Base-by-base conservation (phyloP, 148 eudicot genomes). In the Suaeda aralocaspica region DNA sequence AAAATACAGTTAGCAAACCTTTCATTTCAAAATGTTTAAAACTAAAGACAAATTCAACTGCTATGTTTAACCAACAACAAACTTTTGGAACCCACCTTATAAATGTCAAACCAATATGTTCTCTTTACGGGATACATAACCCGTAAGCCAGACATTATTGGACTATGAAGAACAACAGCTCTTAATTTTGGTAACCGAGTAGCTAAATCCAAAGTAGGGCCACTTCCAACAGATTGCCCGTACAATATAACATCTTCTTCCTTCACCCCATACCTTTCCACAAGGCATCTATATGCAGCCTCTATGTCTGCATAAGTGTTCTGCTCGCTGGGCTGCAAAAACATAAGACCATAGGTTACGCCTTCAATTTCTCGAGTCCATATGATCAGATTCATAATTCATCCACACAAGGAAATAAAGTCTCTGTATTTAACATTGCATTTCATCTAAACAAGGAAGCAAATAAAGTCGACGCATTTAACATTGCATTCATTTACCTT, bases 201-300 rank as follows among this genome's bases (percentile, higher is more conserved):
- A 45, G 92, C 93, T 83, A 90, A 80, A 74, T 92, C 96, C 85
- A 90, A 77, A 30, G 96, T 92, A 26, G 96, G 96, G 4, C 98
- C 98, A 74, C 98, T 92, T 29, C 98, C 98, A 72, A 90, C 96
- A 58, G 98, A 92, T 73, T 92, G 98, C 46, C 98, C 98, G 15
- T 92, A 92, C 68, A 92, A 76, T 76, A 92, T 88, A 62, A 90
- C 79, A 76, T 92, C 92, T 74, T 92, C 94, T 81, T 92, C 94
- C 81, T 90, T 88, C 67, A 84, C 87, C 22, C 92, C 96, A 59
- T 92, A 90, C 64, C 75, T 86, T 61, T 92, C 89, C 57, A 77
- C 82, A 67, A 92, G 96, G 76, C 96, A 92, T 78, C 83, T 84
- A 80, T 86, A 92, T 48, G 83, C 96, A 81, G 96, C 98, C 74